phyloP scores from a whole-genome alignment of 345 rosid genomes.

The Citropsis articulata region DNA sequence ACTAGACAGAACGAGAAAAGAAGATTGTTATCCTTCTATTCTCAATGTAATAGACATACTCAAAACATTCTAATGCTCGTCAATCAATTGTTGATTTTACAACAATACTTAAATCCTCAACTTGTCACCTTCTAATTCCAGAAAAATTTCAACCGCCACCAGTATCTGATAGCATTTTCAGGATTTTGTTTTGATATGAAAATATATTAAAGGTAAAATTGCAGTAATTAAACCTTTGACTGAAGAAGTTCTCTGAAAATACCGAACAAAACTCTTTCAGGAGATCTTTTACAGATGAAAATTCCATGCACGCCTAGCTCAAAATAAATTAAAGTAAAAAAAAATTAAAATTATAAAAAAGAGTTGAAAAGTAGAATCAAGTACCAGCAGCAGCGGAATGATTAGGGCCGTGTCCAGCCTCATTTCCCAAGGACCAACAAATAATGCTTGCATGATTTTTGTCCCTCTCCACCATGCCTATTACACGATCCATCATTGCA shows the following conservation, averaged over 20 bases:
- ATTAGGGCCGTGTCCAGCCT: constrained; percentile 93
- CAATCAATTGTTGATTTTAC: not conserved
- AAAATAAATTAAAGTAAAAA: not conserved
- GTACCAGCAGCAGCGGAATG: constrained; percentile 96
- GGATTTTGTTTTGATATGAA: not conserved
- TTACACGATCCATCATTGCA: constrained; percentile 93
- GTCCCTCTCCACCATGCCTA: constrained; percentile 98
- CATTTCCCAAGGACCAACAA: constrained; percentile 96
- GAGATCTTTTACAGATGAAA: not conserved
- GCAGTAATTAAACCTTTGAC: not conserved
- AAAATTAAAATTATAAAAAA: not conserved
- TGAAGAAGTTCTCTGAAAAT: not conserved
- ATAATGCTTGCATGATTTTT: constrained; percentile 92
- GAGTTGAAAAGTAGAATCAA: constrained; percentile 9
- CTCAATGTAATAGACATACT: not conserved
- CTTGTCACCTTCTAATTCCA: not conserved
- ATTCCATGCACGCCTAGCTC: constrained; percentile 2
- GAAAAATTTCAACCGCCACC: not conserved
- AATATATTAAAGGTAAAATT: not conserved
- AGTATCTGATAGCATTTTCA: not conserved
- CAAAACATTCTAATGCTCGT: not conserved
- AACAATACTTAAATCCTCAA: not conserved
- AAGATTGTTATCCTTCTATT: not conserved
- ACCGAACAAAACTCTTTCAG: not conserved
- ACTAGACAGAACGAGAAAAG: not conserved